phyloP scores from a whole-genome alignment of 1,139 yeast species.

The Hansenula sp. region DNA sequence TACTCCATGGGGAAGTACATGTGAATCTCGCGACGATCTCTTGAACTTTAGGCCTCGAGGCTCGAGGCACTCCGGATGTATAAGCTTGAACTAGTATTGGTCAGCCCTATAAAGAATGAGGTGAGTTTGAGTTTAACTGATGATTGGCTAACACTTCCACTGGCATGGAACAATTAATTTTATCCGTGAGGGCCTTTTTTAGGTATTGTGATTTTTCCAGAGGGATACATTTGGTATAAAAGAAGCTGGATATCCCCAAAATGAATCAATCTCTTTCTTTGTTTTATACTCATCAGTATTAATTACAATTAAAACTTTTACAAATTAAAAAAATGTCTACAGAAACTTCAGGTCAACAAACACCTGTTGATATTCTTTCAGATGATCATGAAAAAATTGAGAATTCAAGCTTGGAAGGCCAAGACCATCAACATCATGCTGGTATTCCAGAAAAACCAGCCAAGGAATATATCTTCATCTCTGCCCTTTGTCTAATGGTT shows the following conservation, averaged over 20 bases:
- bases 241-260: too few relatives aligned
- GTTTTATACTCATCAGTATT: background rate
- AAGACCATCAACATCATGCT: background rate
- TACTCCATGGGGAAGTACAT: background rate
- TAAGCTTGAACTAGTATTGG: too few relatives aligned
- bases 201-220: too few relatives aligned
- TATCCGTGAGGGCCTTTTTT: too few relatives aligned
- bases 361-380: conserved; percentile 1
- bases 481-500: conserved; percentile 37
- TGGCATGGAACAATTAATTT: too few relatives aligned
- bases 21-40: background rate
- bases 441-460: conserved; percentile 37
- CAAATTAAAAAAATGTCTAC: conserved; percentile 1
- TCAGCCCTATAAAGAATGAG: too few relatives aligned
- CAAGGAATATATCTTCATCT: conserved; percentile 41
- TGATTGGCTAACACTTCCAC: too few relatives aligned
- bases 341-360: conserved; percentile 2
- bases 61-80: too few relatives aligned
- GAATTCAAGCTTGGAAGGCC: background rate
- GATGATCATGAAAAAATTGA: conserved; percentile 2
- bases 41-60: too few relatives aligned
- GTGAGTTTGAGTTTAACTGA: too few relatives aligned
- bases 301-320: background rate
- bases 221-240: too few relatives aligned
- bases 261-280: too few relatives aligned